A percentile compares a stretch with the other conserved stretches of the same genome.
Conservation (phyloP, 768 basidiomycete species). For the Leccinum rimulosum region DNA sequence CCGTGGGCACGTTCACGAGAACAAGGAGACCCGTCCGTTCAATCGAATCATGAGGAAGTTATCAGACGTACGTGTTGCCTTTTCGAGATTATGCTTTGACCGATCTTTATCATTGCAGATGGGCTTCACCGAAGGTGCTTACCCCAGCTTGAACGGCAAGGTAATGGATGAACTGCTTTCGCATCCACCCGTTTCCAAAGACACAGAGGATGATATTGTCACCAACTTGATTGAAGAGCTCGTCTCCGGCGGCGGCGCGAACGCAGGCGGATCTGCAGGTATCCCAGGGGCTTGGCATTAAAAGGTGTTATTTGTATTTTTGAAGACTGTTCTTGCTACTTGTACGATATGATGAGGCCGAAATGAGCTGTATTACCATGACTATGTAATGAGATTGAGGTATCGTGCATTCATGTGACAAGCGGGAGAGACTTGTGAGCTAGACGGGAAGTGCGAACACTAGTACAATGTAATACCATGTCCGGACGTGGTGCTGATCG, state of each 20-base stretch:
- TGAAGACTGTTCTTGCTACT: background rate
- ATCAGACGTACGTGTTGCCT: slow-evolving; percentile 51
- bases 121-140: slow-evolving; percentile 64
- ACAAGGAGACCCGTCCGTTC: slow-evolving; percentile 38
- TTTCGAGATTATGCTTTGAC: slow-evolving; percentile 6
- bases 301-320: slow-evolving; percentile 3
- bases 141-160: slow-evolving; percentile 50
- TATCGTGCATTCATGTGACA: too few relatives aligned
- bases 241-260: slow-evolving; percentile 42
- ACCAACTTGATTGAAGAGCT: slow-evolving; percentile 61
- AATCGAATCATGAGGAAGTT: slow-evolving; percentile 56
- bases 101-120: slow-evolving; percentile 43
- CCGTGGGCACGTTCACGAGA: slow-evolving; percentile 19
- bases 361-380: background rate
- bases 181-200: slow-evolving; percentile 44
- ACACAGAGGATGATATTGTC: slow-evolving; percentile 63
- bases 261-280: slow-evolving; percentile 34
- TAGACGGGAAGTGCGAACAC: too few relatives aligned
- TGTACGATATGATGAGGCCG: slow-evolving; percentile 15
- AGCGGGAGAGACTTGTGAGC: too few relatives aligned
- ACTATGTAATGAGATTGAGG: background rate
- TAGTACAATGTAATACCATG: too few relatives aligned
- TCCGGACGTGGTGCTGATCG: too few relatives aligned
- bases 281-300: slow-evolving; percentile 50
- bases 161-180: slow-evolving; percentile 49